phyloP scores from a whole-genome alignment of 306 rosid species.

The Luffa acutangula region DNA sequence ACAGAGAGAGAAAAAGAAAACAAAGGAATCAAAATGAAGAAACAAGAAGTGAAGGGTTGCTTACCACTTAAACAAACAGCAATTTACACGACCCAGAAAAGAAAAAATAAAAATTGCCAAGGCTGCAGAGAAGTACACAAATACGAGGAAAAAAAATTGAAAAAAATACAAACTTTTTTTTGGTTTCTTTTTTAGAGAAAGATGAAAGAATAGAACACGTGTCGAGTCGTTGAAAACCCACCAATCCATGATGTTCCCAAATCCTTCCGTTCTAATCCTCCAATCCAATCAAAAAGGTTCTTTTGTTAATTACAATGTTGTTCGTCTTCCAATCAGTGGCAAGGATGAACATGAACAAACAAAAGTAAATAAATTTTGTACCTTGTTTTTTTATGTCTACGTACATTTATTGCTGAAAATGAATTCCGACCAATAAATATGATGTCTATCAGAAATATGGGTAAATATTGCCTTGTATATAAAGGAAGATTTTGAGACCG shows the following conservation, averaged over 20 bases:
- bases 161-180: not conserved
- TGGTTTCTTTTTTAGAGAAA: not conserved
- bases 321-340: not conserved
- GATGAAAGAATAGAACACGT: slow-evolving; percentile 27
- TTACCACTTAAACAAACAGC: slow-evolving; percentile 9
- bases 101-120: not conserved
- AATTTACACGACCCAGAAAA: slow-evolving; percentile 1
- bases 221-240: slow-evolving; percentile 46
- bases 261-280: slow-evolving; percentile 25
- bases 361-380: not conserved
- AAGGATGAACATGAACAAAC: not conserved
- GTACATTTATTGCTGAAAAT: not conserved
- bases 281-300: slow-evolving; percentile 21
- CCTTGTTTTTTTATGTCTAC: not conserved
- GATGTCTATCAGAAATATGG: not conserved
- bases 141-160: not conserved
- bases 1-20: slow-evolving; percentile 15
- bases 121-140: not conserved
- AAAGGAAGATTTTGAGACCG: not conserved
- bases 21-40: not conserved
- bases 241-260: slow-evolving; percentile 40
- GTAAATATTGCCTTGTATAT: not conserved
- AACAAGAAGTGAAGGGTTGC: slow-evolving; percentile 20
- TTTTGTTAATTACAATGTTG: slow-evolving; percentile 6
- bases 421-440: not conserved